Base-by-base conservation (phyloP, 805 yeast genomes). In the Kregervanrija pseudodelftensis region DNA sequence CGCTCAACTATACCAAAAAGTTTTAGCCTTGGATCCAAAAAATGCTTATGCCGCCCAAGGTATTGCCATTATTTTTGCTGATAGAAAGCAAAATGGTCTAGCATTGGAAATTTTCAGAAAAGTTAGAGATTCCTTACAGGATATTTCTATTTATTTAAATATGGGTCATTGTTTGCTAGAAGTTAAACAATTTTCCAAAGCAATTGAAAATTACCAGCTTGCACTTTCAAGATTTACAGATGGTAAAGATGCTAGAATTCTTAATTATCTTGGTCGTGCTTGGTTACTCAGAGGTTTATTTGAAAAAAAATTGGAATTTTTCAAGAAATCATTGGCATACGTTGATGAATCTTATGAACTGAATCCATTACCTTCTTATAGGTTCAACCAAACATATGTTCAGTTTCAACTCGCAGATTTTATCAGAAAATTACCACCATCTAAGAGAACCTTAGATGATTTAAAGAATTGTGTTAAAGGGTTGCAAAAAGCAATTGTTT, bases 1-100 rank as follows among this genome's bases (percentile, higher is more conserved):
- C n/a, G 84, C 90, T 11, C 97, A 91, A 65, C 70, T 93, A 47
- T 91, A 80, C 62, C 85, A 88, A 57, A 93, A 93, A 65, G 96
- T 88, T 1, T 68, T 93, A 43, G 81, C 85, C 41, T 66, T 89
- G 30, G 98, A 93, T 66, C 79, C 90, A 2, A 72, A 75, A 53
- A 87, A 91, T 60, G 91, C 90, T 1, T 93, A 82, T 67, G 99
- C 99, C 5, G 98, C 99, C 1, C 99, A 93, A 64, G 99, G 99
- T 44, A 73, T 93, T 49, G 98, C 97, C 1, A 88, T 93, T 45
- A 79, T 89, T 4, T 85, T 88, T 62, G 95, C 95, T 10, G 97
- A 91, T 57, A 82, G 81, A 56, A 81, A 82, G 52, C 81, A 85
- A 53, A 67, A 78, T 32, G 80, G 78, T 22, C 72, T 81, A 49